Conservation (phyloP, 2,329 filamentous ascomycete species). For the Nemania sp. region DNA sequence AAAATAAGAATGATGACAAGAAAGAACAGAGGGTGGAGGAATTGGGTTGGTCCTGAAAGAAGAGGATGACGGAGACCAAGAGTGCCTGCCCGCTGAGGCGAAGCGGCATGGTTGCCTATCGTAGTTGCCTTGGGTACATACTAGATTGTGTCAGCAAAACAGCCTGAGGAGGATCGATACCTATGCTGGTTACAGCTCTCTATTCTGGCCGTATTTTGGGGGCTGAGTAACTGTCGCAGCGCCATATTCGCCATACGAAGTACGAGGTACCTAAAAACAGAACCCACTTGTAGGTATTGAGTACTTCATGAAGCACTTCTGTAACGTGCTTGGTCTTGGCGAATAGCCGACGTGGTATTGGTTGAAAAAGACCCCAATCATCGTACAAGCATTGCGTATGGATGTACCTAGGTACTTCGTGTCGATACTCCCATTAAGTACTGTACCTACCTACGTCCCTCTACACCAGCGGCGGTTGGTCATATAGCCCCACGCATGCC, state of each 20-base stretch:
- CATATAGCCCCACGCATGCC: too few species aligned
- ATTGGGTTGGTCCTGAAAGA: not conserved
- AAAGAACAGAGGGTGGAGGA: not conserved
- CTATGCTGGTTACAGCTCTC: not conserved
- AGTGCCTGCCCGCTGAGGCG: not conserved
- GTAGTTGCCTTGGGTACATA: not conserved
- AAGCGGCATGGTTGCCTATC: not conserved
- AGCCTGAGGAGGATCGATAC: slow-evolving; percentile 11
- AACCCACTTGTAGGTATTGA: too few species aligned
- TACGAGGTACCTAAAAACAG: too few species aligned
- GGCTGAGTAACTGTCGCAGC: too few species aligned
- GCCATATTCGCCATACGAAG: too few species aligned
- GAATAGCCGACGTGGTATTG: slow-evolving; percentile 1
- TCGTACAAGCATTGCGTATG: too few species aligned
- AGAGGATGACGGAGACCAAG: not conserved
- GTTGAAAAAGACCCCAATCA: not conserved
- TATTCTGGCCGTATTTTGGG: too few species aligned
- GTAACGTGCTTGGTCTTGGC: not conserved
- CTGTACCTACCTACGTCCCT: too few species aligned
- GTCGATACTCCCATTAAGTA: too few species aligned
- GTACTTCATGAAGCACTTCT: too few species aligned
- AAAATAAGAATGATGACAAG: not conserved
- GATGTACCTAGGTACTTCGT: too few species aligned
- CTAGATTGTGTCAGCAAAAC: slow-evolving; percentile 2
- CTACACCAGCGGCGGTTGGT: too few species aligned